Base-by-base conservation (phyloP, 768 basidiomycete species). In the Stropharia rugosoannulata region DNA sequence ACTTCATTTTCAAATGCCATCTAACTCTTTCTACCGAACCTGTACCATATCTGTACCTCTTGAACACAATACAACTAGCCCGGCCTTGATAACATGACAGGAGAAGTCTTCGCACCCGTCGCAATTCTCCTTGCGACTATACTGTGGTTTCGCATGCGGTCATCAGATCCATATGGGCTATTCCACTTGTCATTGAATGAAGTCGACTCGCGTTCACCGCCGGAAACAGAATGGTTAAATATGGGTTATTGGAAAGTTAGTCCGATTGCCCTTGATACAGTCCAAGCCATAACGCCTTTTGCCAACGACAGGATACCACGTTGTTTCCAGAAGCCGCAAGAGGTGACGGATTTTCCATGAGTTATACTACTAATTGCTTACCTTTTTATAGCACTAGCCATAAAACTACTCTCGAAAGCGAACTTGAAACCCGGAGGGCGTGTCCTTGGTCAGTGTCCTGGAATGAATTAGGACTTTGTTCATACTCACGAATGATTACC, bases 201-300 rank as follows among this genome's bases (percentile, higher is more conserved):
- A 55, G 52, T 70, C 19, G 62, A 67, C 38, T 60, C 64, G 10
- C 48, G 59, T 15, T 48, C 55, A 16, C 59, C 58, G 1, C 82
- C 80, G n/a, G 58, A 56, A 15, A 86, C 85, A 1, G 84, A 88
- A 68, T 87, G 86, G 87, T 67, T 87, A 35, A 87, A 88, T 67
- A 84, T 87, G 81, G 86, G 86, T 3, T 84, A 75, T 57, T 87
- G 85, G 86, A 79, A 80, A 77, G 86, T 83, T 37, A 43, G 71
- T 62, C 13, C 37, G 29, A 32, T 32, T 32, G 29, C 29, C 29
- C 29, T 32, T 32, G 9, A 10, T 10, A 32, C 29, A 32, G 29
- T 32, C 7, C 29, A 32, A 29, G 29, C 29, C 9, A 32, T 32
- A 32, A 32, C 29, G 6, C 29, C 1, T 32, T 40, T 27, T 39